These are phyloP conservation scores for Echria macrotheca DNA, from an alignment of 495 filamentous ascomycete genomes.

Conservation along the genomic window DNA sequence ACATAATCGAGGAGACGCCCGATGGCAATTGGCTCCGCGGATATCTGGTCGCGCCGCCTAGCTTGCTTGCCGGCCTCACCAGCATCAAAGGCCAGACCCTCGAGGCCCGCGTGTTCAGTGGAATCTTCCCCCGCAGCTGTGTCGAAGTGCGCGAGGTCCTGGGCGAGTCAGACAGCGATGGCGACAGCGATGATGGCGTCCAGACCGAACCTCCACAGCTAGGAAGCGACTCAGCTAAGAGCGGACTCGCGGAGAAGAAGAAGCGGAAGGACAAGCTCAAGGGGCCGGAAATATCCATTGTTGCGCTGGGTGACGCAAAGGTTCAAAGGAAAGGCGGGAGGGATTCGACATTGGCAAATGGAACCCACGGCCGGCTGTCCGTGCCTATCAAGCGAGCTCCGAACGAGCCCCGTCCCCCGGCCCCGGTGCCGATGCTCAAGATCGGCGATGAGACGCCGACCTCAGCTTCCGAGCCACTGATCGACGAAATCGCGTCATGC, in stretches of 20 bases:
- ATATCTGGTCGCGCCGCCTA: constrained; percentile 91
- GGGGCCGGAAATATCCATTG: constrained; percentile 9
- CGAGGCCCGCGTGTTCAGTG: constrained; percentile 91
- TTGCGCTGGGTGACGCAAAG: constrained; percentile 4
- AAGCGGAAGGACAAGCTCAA: constrained; percentile 25
- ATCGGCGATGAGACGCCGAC: constrained; percentile 94
- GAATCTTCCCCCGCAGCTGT: constrained; percentile 90
- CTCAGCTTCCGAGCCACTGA: constrained; percentile 80
- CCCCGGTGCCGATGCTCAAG: constrained; percentile 94
- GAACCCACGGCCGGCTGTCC: constrained; percentile 30
- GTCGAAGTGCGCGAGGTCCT: constrained; percentile 75
- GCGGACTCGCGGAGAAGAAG: constrained; percentile 32
- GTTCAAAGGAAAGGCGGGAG: constrained; percentile 14
- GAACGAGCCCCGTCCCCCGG: constrained; percentile 69
- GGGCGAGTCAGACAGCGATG: constrained; percentile 51
- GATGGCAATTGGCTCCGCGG: constrained; percentile 90
- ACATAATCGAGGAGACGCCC: constrained; percentile 90
- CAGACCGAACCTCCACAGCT: constrained; percentile 22
- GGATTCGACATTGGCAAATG: constrained; percentile 21
- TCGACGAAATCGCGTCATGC: constrained; percentile 96
- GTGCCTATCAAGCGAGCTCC: constrained; percentile 44
- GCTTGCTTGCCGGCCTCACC: constrained; percentile 85
- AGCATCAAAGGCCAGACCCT: constrained; percentile 88
- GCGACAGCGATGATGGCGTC: constrained; percentile 31
- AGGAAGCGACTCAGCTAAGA: constrained; percentile 44